phyloP scores from a whole-genome alignment of 345 rosid genomes.

The Eucalyptus curtisii region DNA sequence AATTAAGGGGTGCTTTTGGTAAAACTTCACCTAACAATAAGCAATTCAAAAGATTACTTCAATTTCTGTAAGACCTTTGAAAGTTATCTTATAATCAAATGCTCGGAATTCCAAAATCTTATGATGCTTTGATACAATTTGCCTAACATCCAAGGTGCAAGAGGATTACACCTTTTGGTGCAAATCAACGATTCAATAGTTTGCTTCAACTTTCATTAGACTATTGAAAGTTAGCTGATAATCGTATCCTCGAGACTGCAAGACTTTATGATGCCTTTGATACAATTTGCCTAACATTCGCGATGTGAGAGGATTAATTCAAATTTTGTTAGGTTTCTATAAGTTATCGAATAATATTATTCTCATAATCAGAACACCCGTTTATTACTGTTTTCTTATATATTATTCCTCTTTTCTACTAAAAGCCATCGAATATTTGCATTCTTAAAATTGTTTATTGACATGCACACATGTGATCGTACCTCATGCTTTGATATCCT shows the following conservation, averaged over 20 bases:
- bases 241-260: neutral
- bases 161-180: too few relatives aligned
- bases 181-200: too few relatives aligned
- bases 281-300: neutral
- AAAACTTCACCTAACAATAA: neutral
- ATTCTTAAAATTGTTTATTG: neutral
- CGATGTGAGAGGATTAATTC: neutral
- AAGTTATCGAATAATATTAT: neutral
- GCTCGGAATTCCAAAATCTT: too few relatives aligned
- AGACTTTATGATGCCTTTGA: neutral
- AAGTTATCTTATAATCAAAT: too few relatives aligned
- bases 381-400: neutral
- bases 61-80: too few relatives aligned
- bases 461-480: neutral
- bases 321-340: neutral
- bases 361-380: neutral
- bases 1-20: neutral
- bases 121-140: too few relatives aligned
- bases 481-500: neutral
- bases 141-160: too few relatives aligned
- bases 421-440: neutral
- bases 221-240: neutral
- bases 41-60: neutral
- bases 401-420: neutral
- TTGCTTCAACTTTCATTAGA: neutral